Conservation (phyloP, 2,329 filamentous ascomycete genomes). For the Fusarium protoensiforme region DNA sequence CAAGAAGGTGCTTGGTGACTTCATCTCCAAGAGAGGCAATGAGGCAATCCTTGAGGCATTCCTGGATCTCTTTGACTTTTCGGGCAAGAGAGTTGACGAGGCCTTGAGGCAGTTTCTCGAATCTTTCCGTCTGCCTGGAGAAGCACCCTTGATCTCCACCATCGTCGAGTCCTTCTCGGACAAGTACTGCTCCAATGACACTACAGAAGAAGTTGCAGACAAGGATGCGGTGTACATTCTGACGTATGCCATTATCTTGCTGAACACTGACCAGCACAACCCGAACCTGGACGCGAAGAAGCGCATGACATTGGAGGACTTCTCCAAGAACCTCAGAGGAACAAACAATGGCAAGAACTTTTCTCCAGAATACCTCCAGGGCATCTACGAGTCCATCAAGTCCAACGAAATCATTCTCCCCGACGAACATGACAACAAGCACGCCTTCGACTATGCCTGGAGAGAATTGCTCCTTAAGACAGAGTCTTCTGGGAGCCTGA, state of each 20-base stretch:
- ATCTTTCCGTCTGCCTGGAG: slow-evolving; percentile 92
- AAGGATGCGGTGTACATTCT: slow-evolving; percentile 91
- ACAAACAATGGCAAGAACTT: slow-evolving; percentile 91
- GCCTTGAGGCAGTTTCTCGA: slow-evolving; percentile 88
- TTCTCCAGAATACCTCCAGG: slow-evolving; percentile 81
- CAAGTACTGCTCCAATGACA: slow-evolving; percentile 79
- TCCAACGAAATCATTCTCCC: slow-evolving; percentile 95
- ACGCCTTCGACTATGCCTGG: slow-evolving; percentile 98
- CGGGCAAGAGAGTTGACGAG: slow-evolving; percentile 87
- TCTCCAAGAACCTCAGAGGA: slow-evolving; percentile 88
- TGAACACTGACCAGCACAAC: slow-evolving; percentile 97
- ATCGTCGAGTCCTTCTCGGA: slow-evolving; percentile 90
- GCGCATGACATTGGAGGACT: slow-evolving; percentile 87
- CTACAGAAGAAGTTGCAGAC: slow-evolving; percentile 80
- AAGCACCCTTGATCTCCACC: slow-evolving; percentile 91
- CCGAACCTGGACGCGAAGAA: slow-evolving; percentile 83
- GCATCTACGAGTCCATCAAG: slow-evolving; percentile 92
- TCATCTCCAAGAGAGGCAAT: slow-evolving; percentile 89
- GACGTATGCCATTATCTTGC: slow-evolving; percentile 95
- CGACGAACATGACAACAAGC: slow-evolving; percentile 95
- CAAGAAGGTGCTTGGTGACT: slow-evolving; percentile 92
- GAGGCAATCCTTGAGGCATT: slow-evolving; percentile 87
- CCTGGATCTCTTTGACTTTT: slow-evolving; percentile 88
- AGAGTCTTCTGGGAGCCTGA: slow-evolving; percentile 76
- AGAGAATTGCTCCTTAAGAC: slow-evolving; percentile 92